phyloP scores from a whole-genome alignment of 805 yeast genomes.

The Dipodascus geniculatus region DNA sequence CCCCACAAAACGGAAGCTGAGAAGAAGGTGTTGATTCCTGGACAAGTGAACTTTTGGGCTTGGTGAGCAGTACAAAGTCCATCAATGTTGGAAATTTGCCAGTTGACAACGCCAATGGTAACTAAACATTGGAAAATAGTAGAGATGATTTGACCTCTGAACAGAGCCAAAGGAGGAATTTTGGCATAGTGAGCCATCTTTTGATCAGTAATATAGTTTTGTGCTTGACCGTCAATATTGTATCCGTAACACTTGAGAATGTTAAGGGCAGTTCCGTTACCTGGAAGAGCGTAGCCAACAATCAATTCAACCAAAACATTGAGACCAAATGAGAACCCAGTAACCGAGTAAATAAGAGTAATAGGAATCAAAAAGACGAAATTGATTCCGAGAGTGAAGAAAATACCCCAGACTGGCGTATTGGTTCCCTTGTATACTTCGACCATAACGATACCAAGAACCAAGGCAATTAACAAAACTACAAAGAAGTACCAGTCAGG shows the following conservation, averaged over 20 bases:
- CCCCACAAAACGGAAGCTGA: conserved; percentile 36
- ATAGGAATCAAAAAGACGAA: conserved; percentile 51
- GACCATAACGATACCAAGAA: conserved; percentile 15
- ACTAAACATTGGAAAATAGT: conserved; percentile 30
- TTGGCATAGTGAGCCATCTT: conserved; percentile 37
- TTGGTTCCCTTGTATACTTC: conserved; percentile 14
- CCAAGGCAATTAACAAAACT: conserved; percentile 32
- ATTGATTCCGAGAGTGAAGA: conserved; percentile 44
- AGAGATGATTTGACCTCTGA: conserved; percentile 29
- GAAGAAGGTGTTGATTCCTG: conserved; percentile 32
- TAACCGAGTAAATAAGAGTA: conserved; percentile 46
- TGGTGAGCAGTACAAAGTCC: conserved; percentile 21
- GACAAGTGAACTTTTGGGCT: conserved; percentile 26
- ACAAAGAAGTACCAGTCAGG: conserved; percentile 58
- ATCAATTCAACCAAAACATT: conserved; percentile 53
- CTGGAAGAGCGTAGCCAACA: conserved; percentile 57
- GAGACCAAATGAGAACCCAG: conserved; percentile 45
- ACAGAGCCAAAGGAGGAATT: conserved; percentile 32
- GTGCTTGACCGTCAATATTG: conserved; percentile 48
- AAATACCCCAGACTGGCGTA: conserved; percentile 40
- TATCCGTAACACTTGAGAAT: conserved; percentile 34
- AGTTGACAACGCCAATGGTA: conserved; percentile 23
- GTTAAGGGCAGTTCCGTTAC: conserved; percentile 43
- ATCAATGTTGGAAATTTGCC: conserved; percentile 23
- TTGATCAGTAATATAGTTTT: conserved; percentile 43